Conservation (phyloP, 2,329 filamentous ascomycete genomes). For the Ceratocystis cubensis region DNA sequence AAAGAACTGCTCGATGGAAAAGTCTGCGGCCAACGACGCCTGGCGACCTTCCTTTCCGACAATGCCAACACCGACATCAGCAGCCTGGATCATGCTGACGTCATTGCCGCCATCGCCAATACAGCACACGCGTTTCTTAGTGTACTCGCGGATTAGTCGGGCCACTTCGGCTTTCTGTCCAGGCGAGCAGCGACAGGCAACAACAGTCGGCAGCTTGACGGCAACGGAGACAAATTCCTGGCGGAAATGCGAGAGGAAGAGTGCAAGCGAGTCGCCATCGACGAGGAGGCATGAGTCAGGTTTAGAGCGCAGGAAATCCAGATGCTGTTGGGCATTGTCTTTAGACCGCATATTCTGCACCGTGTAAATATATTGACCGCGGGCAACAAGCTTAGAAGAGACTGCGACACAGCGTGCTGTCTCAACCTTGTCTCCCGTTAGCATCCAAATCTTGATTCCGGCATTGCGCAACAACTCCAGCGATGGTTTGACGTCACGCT, state of each 20-base stretch:
- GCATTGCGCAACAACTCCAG: conserved; percentile 91
- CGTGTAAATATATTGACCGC: conserved; percentile 92
- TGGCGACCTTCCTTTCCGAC: conserved; percentile 96
- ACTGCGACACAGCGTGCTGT: conserved; percentile 94
- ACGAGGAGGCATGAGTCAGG: conserved; percentile 80
- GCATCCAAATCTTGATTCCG: conserved; percentile 99
- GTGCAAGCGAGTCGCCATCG: conserved; percentile 76
- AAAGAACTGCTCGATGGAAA: conserved; percentile 89
- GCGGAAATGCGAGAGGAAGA: conserved; percentile 73
- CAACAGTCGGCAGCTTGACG: conserved; percentile 77
- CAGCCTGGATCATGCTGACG: conserved; percentile 97
- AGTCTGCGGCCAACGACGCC: conserved; percentile 88
- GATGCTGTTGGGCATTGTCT: conserved; percentile 71
- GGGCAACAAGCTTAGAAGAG: conserved; percentile 81
- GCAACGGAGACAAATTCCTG: conserved; percentile 79
- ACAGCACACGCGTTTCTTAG: conserved; percentile 90
- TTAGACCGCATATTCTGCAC: conserved; percentile 75
- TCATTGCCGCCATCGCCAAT: conserved; percentile 98
- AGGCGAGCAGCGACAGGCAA: conserved; percentile 91
- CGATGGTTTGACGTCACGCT: conserved; percentile 89
- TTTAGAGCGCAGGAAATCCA: conserved; percentile 80
- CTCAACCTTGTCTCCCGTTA: conserved; percentile 97
- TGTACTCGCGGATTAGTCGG: conserved; percentile 75
- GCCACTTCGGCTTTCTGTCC: conserved; percentile 95
- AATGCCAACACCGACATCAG: conserved; percentile 94